Conservation (phyloP, 164 flowering plant genomes). For the Saururus chinensis region DNA sequence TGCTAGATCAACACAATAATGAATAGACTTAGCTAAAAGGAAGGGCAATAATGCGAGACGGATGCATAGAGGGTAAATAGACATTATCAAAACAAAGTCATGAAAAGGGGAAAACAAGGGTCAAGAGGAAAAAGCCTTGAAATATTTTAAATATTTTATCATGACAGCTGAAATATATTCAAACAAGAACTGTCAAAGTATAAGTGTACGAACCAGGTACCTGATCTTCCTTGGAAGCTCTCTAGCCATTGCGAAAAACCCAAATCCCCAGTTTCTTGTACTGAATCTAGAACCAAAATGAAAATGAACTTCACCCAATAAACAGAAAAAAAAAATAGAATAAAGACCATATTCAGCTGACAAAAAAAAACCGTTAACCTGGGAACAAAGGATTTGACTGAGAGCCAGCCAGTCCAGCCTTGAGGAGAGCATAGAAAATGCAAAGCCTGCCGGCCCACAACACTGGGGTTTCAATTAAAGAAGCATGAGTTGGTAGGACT, state of each 20-base stretch:
- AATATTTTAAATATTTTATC: neutral
- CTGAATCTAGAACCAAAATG: conserved; percentile 29
- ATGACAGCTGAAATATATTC: neutral
- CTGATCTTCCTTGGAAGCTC: conserved; percentile 56
- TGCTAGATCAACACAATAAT: too few relatives aligned
- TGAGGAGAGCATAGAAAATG: conserved; percentile 73
- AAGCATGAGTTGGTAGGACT: conserved; percentile 21
- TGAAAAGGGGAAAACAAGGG: neutral
- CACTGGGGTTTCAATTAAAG: conserved; percentile 65
- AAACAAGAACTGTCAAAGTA: neutral
- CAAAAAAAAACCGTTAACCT: conserved; percentile 21
- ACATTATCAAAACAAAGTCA: neutral
- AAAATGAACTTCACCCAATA: conserved; percentile 7
- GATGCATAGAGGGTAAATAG: too few relatives aligned
- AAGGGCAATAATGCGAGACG: too few relatives aligned
- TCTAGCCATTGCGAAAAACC: conserved; percentile 79
- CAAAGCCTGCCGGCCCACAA: conserved; percentile 85
- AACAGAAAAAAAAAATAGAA: neutral
- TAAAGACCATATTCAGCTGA: neutral
- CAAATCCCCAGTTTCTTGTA: conserved; percentile 39
- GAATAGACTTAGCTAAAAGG: too few relatives aligned
- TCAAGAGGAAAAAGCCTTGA: neutral
- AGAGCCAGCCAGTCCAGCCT: conserved; percentile 89
- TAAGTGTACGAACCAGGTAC: conserved; percentile 22
- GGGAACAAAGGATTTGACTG: conserved; percentile 55